A percentile compares a stretch with the other conserved stretches of the same genome.
These are phyloP conservation scores for Porodaedalea pini DNA, from an alignment of 1,284 basidiomycete genomes.

Conservation along the genomic window DNA sequence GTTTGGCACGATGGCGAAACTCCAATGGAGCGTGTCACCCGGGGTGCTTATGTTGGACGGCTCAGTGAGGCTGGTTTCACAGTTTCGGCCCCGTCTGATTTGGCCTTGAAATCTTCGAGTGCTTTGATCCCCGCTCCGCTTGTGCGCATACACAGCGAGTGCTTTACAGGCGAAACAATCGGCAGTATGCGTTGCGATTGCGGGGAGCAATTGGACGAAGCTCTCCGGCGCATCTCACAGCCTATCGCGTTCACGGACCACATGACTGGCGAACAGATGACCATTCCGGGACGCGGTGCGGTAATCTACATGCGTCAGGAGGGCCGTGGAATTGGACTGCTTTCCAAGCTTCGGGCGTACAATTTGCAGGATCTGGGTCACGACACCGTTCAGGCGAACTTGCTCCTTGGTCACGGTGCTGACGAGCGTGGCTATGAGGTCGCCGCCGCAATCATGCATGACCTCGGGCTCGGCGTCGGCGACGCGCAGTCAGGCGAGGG, in stretches of 20 bases:
- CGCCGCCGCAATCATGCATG: conserved; percentile 85
- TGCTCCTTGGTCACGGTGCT: conserved; percentile 91
- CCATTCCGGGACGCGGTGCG: conserved; percentile 82
- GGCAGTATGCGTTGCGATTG: conserved; percentile 99
- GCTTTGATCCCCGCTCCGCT: conserved; percentile 64
- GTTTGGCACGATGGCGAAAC: conserved; percentile 87
- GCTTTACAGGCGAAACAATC: conserved; percentile 97
- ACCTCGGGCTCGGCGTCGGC: conserved; percentile 70
- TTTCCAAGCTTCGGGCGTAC: conserved; percentile 97
- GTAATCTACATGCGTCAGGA: conserved; percentile 98
- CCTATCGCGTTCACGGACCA: conserved; percentile 48
- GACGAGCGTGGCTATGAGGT: conserved; percentile 94
- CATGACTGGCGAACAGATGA: conserved; percentile 31
- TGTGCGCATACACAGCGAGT: conserved; percentile 96
- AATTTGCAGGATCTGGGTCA: conserved; percentile 98
- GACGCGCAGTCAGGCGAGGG: conserved; percentile 42
- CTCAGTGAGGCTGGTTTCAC: conserved; percentile 59
- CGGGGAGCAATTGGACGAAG: conserved; percentile 97
- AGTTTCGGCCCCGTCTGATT: conserved; percentile 46
- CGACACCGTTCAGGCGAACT: conserved; percentile 96
- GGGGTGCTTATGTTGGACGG: conserved; percentile 91
- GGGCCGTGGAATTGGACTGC: conserved; percentile 94
- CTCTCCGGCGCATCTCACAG: conserved; percentile 86
- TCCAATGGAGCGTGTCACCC: conserved; percentile 87
- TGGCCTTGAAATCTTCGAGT: conserved; percentile 23